Conservation (phyloP, 768 basidiomycete genomes). For the Lactifluus rugatus region DNA sequence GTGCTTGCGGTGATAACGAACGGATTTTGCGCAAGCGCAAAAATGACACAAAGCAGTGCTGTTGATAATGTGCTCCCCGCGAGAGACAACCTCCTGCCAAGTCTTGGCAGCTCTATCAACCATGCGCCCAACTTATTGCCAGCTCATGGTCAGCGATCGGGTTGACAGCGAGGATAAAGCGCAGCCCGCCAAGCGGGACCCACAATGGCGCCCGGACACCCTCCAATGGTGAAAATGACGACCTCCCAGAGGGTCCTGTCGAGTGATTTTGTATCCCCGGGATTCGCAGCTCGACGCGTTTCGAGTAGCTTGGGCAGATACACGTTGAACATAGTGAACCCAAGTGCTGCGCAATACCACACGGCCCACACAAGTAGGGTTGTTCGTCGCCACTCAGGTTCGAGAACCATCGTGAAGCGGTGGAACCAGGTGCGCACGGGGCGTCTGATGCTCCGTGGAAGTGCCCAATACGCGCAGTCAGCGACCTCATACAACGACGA, state of each 20-base stretch:
- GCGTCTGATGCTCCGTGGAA: slow-evolving; percentile 46
- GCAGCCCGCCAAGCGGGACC: slow-evolving; percentile 23
- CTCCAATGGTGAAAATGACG: slow-evolving; percentile 76
- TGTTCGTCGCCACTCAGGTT: slow-evolving; percentile 66
- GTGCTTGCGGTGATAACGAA: slow-evolving; percentile 57
- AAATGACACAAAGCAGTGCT: slow-evolving; percentile 61
- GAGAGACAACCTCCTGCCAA: slow-evolving; percentile 66
- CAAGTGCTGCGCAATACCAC: slow-evolving; percentile 72
- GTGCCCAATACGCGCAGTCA: slow-evolving; percentile 32
- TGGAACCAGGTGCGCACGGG: slow-evolving; percentile 63
- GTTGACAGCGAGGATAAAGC: neutral
- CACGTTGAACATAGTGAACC: slow-evolving; percentile 89
- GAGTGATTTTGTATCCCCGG: slow-evolving; percentile 34
- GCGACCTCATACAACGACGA: slow-evolving; percentile 38
- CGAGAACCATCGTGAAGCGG: slow-evolving; percentile 58
- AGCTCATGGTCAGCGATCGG: neutral
- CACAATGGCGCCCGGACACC: slow-evolving; percentile 78
- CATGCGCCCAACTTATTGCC: slow-evolving; percentile 66
- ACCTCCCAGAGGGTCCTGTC: slow-evolving; percentile 73
- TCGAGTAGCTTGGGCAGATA: slow-evolving; percentile 83
- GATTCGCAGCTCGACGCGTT: slow-evolving; percentile 28
- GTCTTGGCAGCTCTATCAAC: slow-evolving; percentile 50
- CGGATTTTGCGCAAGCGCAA: slow-evolving; percentile 48
- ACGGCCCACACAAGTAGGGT: slow-evolving; percentile 70
- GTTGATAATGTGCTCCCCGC: slow-evolving; percentile 70